Percentiles rank a stretch among this genome's conserved stretches.
Evolutionary conservation across 441 rosid genomes (phyloP).

Genomic region (Hura crepitans): DNA sequence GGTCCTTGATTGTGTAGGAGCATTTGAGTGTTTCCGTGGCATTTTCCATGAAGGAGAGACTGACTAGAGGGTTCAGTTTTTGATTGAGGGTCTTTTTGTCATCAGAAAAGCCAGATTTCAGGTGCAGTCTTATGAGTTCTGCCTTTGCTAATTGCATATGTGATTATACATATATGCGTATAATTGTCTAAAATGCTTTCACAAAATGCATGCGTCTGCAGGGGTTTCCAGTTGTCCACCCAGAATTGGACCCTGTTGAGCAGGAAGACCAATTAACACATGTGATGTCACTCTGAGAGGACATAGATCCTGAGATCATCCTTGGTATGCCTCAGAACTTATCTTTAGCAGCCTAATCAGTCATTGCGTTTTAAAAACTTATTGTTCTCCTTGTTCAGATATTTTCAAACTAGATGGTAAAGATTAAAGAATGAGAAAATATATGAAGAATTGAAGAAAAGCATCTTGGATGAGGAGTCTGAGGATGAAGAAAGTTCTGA

Average conservation of each 20-base stretch:
- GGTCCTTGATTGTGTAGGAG: conserved; percentile 44
- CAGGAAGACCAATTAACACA: conserved; percentile 78
- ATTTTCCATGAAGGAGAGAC: conserved; percentile 96
- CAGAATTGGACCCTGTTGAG: conserved; percentile 83
- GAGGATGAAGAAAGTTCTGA: conserved; percentile 80
- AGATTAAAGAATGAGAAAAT: conserved; percentile 75
- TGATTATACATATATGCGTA: background rate
- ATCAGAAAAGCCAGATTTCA: conserved; percentile 79
- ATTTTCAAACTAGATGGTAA: conserved; percentile 75
- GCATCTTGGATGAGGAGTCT: conserved; percentile 71
- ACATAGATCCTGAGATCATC: conserved; percentile 62
- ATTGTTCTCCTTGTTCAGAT: conserved; percentile 44
- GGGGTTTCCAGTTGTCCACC: conserved; percentile 92
- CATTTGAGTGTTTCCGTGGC: conserved; percentile 89
- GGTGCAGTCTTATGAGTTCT: conserved; percentile 42
- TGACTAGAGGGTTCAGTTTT: conserved; percentile 83
- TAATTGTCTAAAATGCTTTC: background rate
- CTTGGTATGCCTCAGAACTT: conserved; percentile 53
- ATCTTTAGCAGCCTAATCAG: conserved; percentile 11
- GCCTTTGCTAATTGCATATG: background rate
- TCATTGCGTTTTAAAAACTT: conserved; percentile 10
- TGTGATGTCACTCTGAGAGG: conserved; percentile 62
- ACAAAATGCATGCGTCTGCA: conserved; percentile 27
- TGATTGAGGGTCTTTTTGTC: conserved; percentile 88
- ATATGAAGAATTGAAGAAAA: conserved; percentile 82